Evolutionary conservation across 2,329 filamentous ascomycete species (phyloP).

Genomic region (Venturia carpophila): DNA sequence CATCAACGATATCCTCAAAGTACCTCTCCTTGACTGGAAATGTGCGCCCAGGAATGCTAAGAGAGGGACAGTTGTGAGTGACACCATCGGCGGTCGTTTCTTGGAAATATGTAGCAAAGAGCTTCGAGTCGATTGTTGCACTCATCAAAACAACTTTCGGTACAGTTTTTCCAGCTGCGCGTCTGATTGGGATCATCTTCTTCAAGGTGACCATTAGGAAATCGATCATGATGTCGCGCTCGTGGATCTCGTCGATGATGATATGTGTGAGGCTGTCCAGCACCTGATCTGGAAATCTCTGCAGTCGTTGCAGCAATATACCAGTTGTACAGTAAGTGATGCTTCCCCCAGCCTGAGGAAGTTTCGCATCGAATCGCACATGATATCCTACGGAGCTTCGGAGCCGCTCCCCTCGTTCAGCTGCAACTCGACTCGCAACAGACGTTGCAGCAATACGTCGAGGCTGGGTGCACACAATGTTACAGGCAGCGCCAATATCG

Average conservation of each 20-base stretch:
- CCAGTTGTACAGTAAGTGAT: conserved; percentile 46
- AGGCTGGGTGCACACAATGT: conserved; percentile 45
- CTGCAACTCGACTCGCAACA: conserved; percentile 41
- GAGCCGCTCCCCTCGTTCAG: conserved; percentile 37
- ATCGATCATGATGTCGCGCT: conserved; percentile 39
- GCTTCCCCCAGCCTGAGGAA: conserved; percentile 36
- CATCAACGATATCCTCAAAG: conserved; percentile 33
- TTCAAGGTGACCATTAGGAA: conserved; percentile 41
- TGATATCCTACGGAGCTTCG: conserved; percentile 30
- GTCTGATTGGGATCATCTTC: conserved; percentile 32
- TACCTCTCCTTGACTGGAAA: conserved; percentile 37
- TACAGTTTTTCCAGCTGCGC: conserved; percentile 26
- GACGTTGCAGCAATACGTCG: conserved; percentile 42
- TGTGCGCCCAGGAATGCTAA: conserved; percentile 39
- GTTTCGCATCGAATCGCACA: conserved; percentile 25
- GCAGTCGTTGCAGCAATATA: conserved; percentile 39
- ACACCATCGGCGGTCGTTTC: conserved; percentile 26
- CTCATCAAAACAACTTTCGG: conserved; percentile 45
- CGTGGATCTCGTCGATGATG: conserved; percentile 46
- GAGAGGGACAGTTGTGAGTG: conserved; percentile 34
- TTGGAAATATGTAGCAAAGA: conserved; percentile 40
- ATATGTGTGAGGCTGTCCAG: conserved; percentile 40
- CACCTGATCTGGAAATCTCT: conserved; percentile 32
- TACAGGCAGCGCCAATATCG: conserved; percentile 37
- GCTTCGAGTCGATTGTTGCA: conserved; percentile 39